phyloP scores from a whole-genome alignment of 1,139 yeast genomes.

The Nakaseomyces glabratus region DNA sequence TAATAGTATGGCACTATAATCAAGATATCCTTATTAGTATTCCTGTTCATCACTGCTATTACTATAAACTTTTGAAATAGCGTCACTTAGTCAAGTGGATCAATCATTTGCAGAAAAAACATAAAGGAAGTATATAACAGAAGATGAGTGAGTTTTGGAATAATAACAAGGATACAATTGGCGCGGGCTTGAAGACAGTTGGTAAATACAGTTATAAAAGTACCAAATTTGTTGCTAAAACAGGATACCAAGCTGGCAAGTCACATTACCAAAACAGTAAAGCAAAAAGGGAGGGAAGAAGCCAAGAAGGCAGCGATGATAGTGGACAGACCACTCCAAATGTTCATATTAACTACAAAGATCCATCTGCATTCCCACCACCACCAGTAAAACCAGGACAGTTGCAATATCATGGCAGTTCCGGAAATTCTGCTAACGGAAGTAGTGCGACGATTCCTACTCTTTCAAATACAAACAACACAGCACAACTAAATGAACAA shows the following conservation, averaged over 20 bases:
- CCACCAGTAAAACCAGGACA: conserved; percentile 45
- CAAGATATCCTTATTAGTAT: too few species aligned
- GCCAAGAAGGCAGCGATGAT: conserved; percentile 7
- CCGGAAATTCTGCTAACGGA: not conserved
- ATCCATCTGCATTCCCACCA: conserved; percentile 42
- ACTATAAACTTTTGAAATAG: too few species aligned
- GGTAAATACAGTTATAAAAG: conserved; percentile 34
- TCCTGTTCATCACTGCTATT: too few species aligned
- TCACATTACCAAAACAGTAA: conserved; percentile 26
- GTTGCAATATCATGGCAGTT: conserved; percentile 19
- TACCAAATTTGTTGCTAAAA: conserved; percentile 39
- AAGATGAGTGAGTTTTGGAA: conserved; percentile 39
- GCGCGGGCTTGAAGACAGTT: conserved; percentile 35
- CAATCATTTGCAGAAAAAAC: too few species aligned
- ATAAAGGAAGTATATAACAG: too few species aligned
- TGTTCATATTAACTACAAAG: conserved; percentile 16
- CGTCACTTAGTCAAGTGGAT: too few species aligned
- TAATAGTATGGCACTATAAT: too few species aligned
- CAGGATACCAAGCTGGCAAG: conserved; percentile 39
- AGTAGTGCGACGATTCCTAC: conserved; percentile 1
- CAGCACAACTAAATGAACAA: not conserved
- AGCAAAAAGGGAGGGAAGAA: conserved; percentile 15
- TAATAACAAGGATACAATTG: conserved; percentile 39
- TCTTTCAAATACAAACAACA: not conserved
- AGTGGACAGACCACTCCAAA: conserved; percentile 4